Conservation (phyloP, 1,284 basidiomycete species). For the Thecaphora frezii region DNA sequence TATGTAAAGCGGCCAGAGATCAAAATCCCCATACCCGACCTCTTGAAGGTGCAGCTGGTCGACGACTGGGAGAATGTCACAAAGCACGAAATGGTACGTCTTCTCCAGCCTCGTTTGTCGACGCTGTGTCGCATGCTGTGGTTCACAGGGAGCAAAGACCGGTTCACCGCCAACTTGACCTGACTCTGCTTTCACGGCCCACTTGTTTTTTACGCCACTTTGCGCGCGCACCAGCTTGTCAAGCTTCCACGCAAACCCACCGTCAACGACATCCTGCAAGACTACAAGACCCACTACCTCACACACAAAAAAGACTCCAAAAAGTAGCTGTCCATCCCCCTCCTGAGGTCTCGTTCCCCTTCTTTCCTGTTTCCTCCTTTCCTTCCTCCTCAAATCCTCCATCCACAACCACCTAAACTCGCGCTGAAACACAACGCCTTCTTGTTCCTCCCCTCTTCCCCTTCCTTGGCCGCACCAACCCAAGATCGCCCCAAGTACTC, state of each 20-base stretch:
- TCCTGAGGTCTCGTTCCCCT: background rate
- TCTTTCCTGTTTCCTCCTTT: background rate
- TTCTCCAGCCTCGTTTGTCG: background rate
- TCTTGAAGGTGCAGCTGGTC: slow-evolving; percentile 83
- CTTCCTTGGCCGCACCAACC: background rate
- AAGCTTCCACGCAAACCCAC: slow-evolving; percentile 79
- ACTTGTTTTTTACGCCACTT: too few species aligned
- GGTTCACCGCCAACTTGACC: too few species aligned
- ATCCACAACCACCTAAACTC: too few species aligned
- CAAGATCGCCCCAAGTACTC: slow-evolving; percentile 65
- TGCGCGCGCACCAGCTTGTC: slow-evolving; percentile 68
- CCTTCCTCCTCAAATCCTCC: slow-evolving; percentile 1
- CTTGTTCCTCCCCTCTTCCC: slow-evolving; percentile 1
- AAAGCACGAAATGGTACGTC: slow-evolving; percentile 69
- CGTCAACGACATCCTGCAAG: slow-evolving; percentile 75
- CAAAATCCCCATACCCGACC: slow-evolving; percentile 84
- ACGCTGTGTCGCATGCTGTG: too few species aligned
- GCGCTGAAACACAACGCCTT: slow-evolving; percentile 11
- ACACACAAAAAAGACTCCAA: slow-evolving; percentile 4
- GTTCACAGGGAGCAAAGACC: too few species aligned
- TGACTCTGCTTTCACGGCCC: background rate
- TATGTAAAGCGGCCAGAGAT: slow-evolving; percentile 78
- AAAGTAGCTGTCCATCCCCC: slow-evolving; percentile 1
- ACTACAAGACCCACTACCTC: slow-evolving; percentile 65
- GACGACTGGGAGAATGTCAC: slow-evolving; percentile 98